Conservation (phyloP, 768 basidiomycete species). For the Leccinum rimulosum region DNA sequence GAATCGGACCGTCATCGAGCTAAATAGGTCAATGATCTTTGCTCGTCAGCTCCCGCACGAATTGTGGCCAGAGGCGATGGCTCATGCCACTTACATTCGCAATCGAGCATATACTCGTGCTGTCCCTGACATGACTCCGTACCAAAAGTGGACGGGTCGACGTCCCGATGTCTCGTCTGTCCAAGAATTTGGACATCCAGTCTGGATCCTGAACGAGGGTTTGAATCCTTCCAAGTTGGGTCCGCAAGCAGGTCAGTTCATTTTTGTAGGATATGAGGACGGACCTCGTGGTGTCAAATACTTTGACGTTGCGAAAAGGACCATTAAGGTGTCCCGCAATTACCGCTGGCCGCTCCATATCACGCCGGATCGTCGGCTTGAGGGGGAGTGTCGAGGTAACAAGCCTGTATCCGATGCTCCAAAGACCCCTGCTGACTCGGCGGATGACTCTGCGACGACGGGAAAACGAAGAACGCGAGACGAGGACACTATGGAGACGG, state of each 20-base stretch:
- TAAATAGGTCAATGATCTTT: conserved; percentile 33
- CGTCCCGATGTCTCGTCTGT: background rate
- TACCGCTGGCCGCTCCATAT: background rate
- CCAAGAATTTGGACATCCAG: background rate
- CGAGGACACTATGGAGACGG: too few species aligned
- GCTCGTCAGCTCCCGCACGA: conserved; percentile 12
- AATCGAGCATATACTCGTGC: conserved; percentile 16
- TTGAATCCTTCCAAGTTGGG: background rate
- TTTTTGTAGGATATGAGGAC: background rate
- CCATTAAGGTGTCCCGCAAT: background rate
- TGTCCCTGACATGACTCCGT: background rate
- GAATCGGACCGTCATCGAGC: conserved; percentile 34
- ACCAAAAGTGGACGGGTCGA: conserved; percentile 11
- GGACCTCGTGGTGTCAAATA: background rate
- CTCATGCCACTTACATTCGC: conserved; percentile 28
- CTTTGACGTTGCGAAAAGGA: background rate
- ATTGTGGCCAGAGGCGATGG: conserved; percentile 14
- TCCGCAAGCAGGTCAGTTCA: background rate
- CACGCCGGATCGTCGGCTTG: background rate
- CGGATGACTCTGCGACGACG: too few species aligned
- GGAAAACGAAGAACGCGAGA: too few species aligned
- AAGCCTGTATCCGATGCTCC: too few species aligned
- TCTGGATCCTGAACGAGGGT: background rate
- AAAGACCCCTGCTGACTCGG: too few species aligned
- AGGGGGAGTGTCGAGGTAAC: background rate